A percentile compares a stretch with the other conserved stretches of the same genome.
These are phyloP conservation scores for Termitomyces sp. DNA, from an alignment of 768 basidiomycete species.

Conservation along the genomic window DNA sequence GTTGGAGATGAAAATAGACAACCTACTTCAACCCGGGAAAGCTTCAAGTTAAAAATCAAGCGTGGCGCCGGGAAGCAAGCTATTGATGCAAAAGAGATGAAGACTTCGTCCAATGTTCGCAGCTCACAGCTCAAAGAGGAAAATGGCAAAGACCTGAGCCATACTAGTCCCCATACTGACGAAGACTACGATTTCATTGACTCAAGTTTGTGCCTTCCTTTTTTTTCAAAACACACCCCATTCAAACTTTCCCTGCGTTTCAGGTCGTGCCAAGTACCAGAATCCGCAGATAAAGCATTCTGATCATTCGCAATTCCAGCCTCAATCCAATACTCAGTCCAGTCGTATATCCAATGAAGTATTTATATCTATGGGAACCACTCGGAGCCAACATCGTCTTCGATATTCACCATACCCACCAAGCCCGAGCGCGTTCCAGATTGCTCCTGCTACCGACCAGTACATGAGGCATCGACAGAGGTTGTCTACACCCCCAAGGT, in stretches of 20 bases:
- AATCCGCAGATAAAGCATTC: conserved; percentile 9
- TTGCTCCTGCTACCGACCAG: conserved; percentile 2
- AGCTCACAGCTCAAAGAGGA: conserved; percentile 16
- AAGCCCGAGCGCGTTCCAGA: conserved; percentile 7
- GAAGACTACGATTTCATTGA: conserved; percentile 10
- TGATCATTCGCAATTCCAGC: conserved; percentile 3
- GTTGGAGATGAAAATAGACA: conserved; percentile 17
- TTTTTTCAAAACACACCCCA: not conserved
- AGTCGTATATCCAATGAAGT: conserved; percentile 1
- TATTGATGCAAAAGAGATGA: conserved; percentile 16
- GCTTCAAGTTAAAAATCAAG: conserved; percentile 22
- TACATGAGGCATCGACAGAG: conserved; percentile 12
- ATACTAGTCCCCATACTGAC: conserved; percentile 8
- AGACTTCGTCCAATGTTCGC: conserved; percentile 18
- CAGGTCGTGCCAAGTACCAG: conserved; percentile 7
- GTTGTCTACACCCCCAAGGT: conserved; percentile 27
- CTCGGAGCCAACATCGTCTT: conserved; percentile 14
- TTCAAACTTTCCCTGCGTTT: not conserved
- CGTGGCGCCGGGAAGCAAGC: conserved; percentile 13
- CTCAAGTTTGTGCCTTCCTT: conserved; percentile 6
- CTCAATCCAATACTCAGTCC: conserved; percentile 1
- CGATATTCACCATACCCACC: conserved; percentile 32
- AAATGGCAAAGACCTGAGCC: conserved; percentile 13
- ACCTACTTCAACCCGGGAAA: conserved; percentile 16
- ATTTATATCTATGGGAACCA: not conserved